These are phyloP conservation scores for Pseudozyma sp. DNA, from an alignment of 1,284 basidiomycete species.

Conservation along the genomic window DNA sequence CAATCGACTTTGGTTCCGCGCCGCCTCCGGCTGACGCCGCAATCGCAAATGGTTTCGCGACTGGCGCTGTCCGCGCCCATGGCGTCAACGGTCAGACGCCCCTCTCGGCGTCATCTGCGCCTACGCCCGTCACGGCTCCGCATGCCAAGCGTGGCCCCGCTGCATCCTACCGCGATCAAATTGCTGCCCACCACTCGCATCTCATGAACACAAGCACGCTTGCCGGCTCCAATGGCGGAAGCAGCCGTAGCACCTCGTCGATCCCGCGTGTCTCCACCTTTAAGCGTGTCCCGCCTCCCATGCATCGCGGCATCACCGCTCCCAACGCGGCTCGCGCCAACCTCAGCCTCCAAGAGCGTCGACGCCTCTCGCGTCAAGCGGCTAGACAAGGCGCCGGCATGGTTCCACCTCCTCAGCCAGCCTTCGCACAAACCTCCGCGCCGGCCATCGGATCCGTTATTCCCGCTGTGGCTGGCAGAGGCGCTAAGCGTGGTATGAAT, in stretches of 20 bases:
- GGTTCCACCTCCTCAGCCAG: conserved; percentile 11
- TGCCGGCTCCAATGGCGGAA: conserved; percentile 11
- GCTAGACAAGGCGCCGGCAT: conserved; percentile 26
- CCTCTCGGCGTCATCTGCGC: background rate
- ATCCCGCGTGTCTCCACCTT: conserved; percentile 45
- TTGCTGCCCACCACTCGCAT: conserved; percentile 54
- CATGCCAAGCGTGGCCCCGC: conserved; percentile 21
- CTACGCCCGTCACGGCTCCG: background rate
- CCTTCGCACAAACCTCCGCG: conserved; percentile 6
- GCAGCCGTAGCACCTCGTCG: conserved; percentile 30
- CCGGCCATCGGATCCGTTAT: conserved; percentile 1
- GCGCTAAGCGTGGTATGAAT: conserved; percentile 40
- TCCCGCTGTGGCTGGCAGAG: conserved; percentile 26
- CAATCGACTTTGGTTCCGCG: conserved; percentile 21
- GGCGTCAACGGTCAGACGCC: conserved; percentile 6
- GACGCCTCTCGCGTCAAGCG: conserved; percentile 53
- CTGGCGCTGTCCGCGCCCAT: background rate
- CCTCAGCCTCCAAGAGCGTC: conserved; percentile 59
- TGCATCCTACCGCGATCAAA: conserved; percentile 45
- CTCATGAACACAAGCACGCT: conserved; percentile 41
- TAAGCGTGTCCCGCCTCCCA: conserved; percentile 27
- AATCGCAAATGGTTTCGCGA: conserved; percentile 3
- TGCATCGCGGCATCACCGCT: conserved; percentile 26
- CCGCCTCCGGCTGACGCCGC: background rate
- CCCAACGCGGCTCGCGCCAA: conserved; percentile 27